Evolutionary conservation across 495 filamentous ascomycete genomes (phyloP), one percentile per base, ranked within the genome.

Genomic region (Massariosphaeria phaeospora): DNA sequence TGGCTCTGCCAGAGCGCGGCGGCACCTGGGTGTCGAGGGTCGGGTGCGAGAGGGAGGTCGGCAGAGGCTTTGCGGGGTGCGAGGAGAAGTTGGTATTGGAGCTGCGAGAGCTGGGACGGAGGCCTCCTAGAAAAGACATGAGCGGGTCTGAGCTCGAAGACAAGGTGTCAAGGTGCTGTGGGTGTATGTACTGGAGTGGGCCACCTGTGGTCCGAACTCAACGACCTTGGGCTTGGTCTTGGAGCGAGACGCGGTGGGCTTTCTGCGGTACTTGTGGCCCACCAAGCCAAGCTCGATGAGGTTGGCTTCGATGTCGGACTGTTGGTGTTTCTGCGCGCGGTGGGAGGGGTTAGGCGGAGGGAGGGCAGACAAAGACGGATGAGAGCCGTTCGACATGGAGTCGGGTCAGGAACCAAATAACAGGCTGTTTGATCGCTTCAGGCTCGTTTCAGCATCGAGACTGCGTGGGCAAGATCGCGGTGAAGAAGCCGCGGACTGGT

Each of bases 1-100:
- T 89, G 62, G 75, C 72, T 62, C 73, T 73, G 41, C 69, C 73
- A 12, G 77, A 72, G 60, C 74, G 70, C 56, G 66, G 66, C 13
- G 52, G 52, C 18, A 48, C 48, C 26, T 27, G 27, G 26, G 52
- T 45, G 26, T 34, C 48, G 35, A 59, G 43, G 26, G 61, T 57
- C 15, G 57, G 3, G 6, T 40, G 38, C 38, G 38, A 20, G 6
- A 21, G 7, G 38, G 24, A 40, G 38, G 38, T 17, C 3, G 24
- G 38, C 17, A 21, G 7, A 12, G 38, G 20, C 17, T 20, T 45
- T 20, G 34, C 29, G 10, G 54, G 35, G n/a, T 56, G 33, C 24
- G 47, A 43, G 49, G 42, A 18, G 48, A 35, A 41, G 46, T 58
- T 50, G 30, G 15, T 33, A 15, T 60, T 24, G 33, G 61, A 56